These are phyloP conservation scores for Candida taoyuanica DNA, from an alignment of 805 yeast genomes.

Conservation along the genomic window DNA sequence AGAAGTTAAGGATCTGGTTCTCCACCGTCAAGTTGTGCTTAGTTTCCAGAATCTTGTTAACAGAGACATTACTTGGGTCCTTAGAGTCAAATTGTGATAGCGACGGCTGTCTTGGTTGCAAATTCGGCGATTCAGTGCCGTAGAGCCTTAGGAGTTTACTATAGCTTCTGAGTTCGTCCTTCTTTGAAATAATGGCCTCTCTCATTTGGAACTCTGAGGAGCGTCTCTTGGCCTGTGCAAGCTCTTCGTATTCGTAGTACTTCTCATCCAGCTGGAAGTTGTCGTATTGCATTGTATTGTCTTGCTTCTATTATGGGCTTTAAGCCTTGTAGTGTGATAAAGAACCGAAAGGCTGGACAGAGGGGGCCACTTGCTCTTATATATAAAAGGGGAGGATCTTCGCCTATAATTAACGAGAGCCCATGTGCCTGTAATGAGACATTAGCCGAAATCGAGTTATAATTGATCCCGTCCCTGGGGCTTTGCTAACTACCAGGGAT, in stretches of 20 bases:
- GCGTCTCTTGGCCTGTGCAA: slow-evolving; percentile 4
- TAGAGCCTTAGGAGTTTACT: slow-evolving; percentile 14
- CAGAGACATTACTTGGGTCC: neutral
- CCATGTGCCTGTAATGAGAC: too few relatives aligned
- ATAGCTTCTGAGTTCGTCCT: slow-evolving; percentile 14
- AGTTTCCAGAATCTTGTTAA: slow-evolving; percentile 17
- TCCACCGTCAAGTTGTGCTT: slow-evolving; percentile 16
- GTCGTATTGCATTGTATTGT: slow-evolving; percentile 3
- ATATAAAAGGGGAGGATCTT: too few relatives aligned
- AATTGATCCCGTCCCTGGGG: too few relatives aligned
- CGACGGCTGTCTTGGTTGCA: slow-evolving; percentile 6
- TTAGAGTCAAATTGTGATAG: neutral
- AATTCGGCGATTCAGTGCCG: slow-evolving; percentile 14
- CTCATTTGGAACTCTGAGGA: slow-evolving; percentile 11
- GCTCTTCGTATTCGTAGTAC: slow-evolving; percentile 5
- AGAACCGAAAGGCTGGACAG: too few relatives aligned
- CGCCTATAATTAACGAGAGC: too few relatives aligned
- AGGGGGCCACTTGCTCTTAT: too few relatives aligned
- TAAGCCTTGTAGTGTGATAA: too few relatives aligned
- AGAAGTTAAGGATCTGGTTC: slow-evolving; percentile 18
- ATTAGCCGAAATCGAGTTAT: too few relatives aligned
- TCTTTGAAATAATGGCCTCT: slow-evolving; percentile 14
- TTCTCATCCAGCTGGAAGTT: slow-evolving; percentile 9
- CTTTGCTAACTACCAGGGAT: too few relatives aligned
- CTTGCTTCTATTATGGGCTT: too few relatives aligned